Base-by-base conservation (phyloP, 2,329 filamentous ascomycete species). In the Talaromyces islandicus region DNA sequence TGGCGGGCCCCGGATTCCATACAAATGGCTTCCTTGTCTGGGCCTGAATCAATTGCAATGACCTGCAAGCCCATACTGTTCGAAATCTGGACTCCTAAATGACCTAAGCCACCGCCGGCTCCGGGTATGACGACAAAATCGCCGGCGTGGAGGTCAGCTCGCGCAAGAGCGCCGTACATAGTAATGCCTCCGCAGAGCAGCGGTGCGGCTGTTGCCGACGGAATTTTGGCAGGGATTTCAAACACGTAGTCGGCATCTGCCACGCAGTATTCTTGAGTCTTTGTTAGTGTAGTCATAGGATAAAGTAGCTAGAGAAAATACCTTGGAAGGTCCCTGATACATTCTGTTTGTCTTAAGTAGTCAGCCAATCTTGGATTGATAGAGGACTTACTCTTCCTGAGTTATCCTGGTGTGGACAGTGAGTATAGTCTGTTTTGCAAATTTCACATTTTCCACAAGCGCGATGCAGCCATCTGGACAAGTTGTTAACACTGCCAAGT, bases 111-210 rank as follows among this genome's bases (percentile, higher is more conserved):
- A 38, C 56, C 56, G 9, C 56, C 56, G 4, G 56, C 50, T 7
- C 56, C 56, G 4, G 43, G 35, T 24, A 58, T 51, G 29, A 58
- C 56, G 4, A 58, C 30, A 30, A 48, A 58, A 21, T 54, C 27
- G 24, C 17, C 43, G 14, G 30, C 17, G 4, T 38, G 12, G 32
- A 38, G 32, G n/a, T 35, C 19, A 9, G n/a, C 48, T 12, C 21
- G n/a, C 21, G 38, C 14, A 9, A 58, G 9, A 12, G 57, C 57
- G 4, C 46, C 50, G 30, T 32, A 52, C 32, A 43, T 52, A 6
- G 57, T 58, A 12, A 58, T 21, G n/a, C 57, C 57, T 17, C 30
- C 57, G 24, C 57, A 58, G 17, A 58, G 17, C 43, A 58, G 32
- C 11, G 57, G 57, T 19, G 57, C 57, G 9, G 57, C 57, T 19